Base-by-base conservation (phyloP, 495 filamentous ascomycete genomes). In the Tuber calosporum region DNA sequence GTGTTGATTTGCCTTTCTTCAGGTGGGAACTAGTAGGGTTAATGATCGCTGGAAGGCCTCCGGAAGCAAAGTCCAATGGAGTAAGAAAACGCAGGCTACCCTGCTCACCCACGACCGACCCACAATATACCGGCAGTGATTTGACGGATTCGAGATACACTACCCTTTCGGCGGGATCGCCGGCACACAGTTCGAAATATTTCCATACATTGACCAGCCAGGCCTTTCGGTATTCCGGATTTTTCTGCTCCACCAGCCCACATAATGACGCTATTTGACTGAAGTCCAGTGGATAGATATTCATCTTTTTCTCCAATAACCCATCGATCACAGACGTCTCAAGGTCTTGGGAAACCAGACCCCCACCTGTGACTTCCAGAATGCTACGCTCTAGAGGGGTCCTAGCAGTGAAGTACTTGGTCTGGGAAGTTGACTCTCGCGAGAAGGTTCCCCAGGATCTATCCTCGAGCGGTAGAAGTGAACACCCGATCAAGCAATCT, bases 161-260 rank as follows among this genome's bases (percentile, higher is more conserved):
- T 6, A 17, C 53, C 26, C 1, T 62, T 0, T 34, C 5, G 13
- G 26, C 1, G 53, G 26, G 26, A 62, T 62, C 1, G 2, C 2
- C 9, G n/a, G 15, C 48, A 30, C n/a, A 58, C 0, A 58, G 8
- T 30, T 11, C 7, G 34, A 62, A 30, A 77, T 78, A 78, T 36
- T 67, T n/a, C 76, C 76, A 78, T 40, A 78, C n/a, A 0, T 69
- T 71, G 40, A n/a, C 43, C 1, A 77, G 68, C 76, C 76, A 78
- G 36, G 9, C 15, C 38, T 70, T 73, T 34, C 68, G 74, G 19
- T 68, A 26, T 13, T 77, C 38, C 34, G 13, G 37, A 67, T 48
- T 67, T 62, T 38, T 42, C 67, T 36, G 39, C 22, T 72, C 68
- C 11, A 70, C 41, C 13, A 22, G 20, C 73, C 22, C 17, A 66